Evolutionary conservation across 2,329 filamentous ascomycete genomes (phyloP).

Genomic region (Geosmithia putterillii): DNA sequence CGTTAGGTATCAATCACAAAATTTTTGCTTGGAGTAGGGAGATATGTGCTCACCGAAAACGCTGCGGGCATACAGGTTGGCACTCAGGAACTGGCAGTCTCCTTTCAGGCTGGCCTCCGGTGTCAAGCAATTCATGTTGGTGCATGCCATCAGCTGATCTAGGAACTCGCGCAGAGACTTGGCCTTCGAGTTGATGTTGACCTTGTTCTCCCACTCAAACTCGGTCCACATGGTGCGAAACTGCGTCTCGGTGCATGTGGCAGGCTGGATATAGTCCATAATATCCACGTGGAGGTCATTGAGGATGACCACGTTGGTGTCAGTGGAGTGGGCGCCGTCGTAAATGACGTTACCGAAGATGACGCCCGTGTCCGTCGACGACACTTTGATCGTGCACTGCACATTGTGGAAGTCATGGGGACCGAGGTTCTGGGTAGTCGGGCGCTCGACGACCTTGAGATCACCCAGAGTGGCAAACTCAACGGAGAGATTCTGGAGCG

Average conservation of each 20-base stretch:
- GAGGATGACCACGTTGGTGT: slow-evolving; percentile 92
- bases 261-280: slow-evolving; percentile 99
- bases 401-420: slow-evolving; percentile 97
- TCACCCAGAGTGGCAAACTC: slow-evolving; percentile 98
- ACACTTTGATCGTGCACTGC: slow-evolving; percentile 97
- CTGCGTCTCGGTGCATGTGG: slow-evolving; percentile 91
- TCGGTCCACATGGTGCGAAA: slow-evolving; percentile 99
- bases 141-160: slow-evolving; percentile 88
- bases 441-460: slow-evolving; percentile 92
- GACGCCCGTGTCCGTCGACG: slow-evolving; percentile 92
- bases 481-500: slow-evolving; percentile 89
- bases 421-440: slow-evolving; percentile 88
- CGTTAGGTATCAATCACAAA: slow-evolving; percentile 9
- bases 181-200: slow-evolving; percentile 98
- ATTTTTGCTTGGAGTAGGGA: not conserved
- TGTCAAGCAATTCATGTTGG: slow-evolving; percentile 97
- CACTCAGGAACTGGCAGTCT: slow-evolving; percentile 95
- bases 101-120: slow-evolving; percentile 94
- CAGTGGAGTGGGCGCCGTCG: slow-evolving; percentile 81
- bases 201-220: slow-evolving; percentile 99
- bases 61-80: slow-evolving; percentile 90
- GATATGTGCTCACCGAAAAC: slow-evolving; percentile 74
- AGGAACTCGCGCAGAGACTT: slow-evolving; percentile 87
- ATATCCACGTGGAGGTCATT: slow-evolving; percentile 98
- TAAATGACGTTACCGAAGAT: slow-evolving; percentile 99